phyloP scores from a whole-genome alignment of 2,329 filamentous ascomycete species.

The Colletotrichum neosansevieriae region DNA sequence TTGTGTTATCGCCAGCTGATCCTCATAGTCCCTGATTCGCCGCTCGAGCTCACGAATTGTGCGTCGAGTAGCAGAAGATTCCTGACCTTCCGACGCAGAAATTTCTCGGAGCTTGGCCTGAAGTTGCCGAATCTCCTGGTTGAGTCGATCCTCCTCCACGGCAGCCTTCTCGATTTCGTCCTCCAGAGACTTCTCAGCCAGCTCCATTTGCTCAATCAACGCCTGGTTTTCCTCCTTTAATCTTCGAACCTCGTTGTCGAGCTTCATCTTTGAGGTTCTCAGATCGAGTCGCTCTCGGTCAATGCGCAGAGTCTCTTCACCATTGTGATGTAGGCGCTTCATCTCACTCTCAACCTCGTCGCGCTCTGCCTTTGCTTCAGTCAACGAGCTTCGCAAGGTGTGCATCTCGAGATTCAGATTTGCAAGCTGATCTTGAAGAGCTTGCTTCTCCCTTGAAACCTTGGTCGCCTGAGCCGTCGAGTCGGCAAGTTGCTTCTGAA shows the following conservation, averaged over 20 bases:
- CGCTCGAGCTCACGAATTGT: slow-evolving; percentile 75
- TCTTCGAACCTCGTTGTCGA: slow-evolving; percentile 75
- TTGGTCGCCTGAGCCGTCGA: slow-evolving; percentile 68
- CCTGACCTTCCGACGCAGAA: slow-evolving; percentile 62
- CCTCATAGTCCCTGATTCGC: slow-evolving; percentile 67
- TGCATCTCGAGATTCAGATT: slow-evolving; percentile 71
- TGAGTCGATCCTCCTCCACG: slow-evolving; percentile 73
- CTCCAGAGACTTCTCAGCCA: slow-evolving; percentile 73
- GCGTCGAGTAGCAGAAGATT: slow-evolving; percentile 69
- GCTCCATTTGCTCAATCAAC: slow-evolving; percentile 67
- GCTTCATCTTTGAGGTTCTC: slow-evolving; percentile 73
- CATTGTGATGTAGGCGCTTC: slow-evolving; percentile 64
- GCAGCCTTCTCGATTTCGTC: slow-evolving; percentile 75
- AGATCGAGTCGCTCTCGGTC: slow-evolving; percentile 79
- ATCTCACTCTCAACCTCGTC: slow-evolving; percentile 75
- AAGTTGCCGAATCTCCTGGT: slow-evolving; percentile 65
- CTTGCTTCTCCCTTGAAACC: slow-evolving; percentile 70
- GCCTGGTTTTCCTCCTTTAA: slow-evolving; percentile 73
- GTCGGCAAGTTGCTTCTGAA: slow-evolving; percentile 70
- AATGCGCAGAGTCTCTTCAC: slow-evolving; percentile 69
- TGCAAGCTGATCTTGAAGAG: slow-evolving; percentile 72
- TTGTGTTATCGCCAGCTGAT: slow-evolving; percentile 52
- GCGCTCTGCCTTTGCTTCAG: slow-evolving; percentile 72
- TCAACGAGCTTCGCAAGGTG: slow-evolving; percentile 66
- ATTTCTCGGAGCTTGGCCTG: slow-evolving; percentile 60